These are phyloP conservation scores for Musa schizocarpa DNA, from an alignment of 176 grass and related monocot genomes.

Conservation along the genomic window DNA sequence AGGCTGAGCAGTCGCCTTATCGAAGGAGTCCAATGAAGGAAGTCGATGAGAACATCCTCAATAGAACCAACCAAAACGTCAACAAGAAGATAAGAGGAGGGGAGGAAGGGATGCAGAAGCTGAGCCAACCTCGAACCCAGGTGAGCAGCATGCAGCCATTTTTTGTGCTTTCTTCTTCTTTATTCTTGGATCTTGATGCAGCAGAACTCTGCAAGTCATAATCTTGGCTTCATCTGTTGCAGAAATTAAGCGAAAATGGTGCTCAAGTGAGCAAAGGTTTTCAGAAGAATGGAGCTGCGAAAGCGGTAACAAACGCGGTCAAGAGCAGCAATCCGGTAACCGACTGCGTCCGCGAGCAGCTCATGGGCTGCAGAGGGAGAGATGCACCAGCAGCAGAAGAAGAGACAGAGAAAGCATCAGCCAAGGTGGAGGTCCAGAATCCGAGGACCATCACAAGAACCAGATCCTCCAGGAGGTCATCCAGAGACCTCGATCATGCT, in stretches of 20 bases:
- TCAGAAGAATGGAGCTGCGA: background rate
- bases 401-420: background rate
- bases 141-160: constrained; percentile 8
- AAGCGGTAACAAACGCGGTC: constrained; percentile 17
- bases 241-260: constrained; percentile 16
- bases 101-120: constrained; percentile 4
- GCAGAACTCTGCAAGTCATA: background rate
- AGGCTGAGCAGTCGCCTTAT: constrained; percentile 60
- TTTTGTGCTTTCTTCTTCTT: background rate
- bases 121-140: constrained; percentile 21
- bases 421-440: constrained; percentile 34
- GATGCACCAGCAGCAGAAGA: constrained; percentile 6
- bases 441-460: constrained; percentile 29
- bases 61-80: background rate
- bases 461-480: constrained; percentile 55
- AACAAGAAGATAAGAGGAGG: constrained; percentile 29
- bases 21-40: constrained; percentile 75
- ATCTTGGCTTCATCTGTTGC: background rate
- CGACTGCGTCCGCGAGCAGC: constrained; percentile 9
- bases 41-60: constrained; percentile 50
- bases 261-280: constrained; percentile 10
- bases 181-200: background rate
- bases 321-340: constrained; percentile 17
- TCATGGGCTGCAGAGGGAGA: background rate
- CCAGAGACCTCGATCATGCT: constrained; percentile 64